Evolutionary conservation across 2,329 filamentous ascomycete genomes (phyloP).

Genomic region (Fusarium sp.): DNA sequence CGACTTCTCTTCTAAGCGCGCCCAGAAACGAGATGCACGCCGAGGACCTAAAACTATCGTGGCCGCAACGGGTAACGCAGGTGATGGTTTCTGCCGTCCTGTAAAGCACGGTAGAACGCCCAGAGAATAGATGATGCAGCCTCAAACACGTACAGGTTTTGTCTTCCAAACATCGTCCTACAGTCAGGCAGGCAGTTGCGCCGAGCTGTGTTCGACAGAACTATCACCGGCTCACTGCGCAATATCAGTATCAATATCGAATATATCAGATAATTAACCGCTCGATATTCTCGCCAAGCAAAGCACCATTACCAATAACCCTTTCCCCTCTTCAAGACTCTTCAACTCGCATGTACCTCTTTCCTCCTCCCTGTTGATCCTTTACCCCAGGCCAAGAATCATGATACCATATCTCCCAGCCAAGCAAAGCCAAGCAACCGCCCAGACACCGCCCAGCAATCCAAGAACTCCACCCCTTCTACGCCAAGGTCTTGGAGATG

Average conservation of each 20-base stretch:
- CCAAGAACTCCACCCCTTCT: constrained; percentile 17
- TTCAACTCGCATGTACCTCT: background rate
- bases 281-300: background rate
- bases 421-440: constrained; percentile 29
- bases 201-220: background rate
- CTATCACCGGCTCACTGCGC: background rate
- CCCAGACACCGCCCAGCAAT: constrained; percentile 31
- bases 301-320: background rate
- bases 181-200: background rate
- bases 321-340: background rate
- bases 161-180: background rate
- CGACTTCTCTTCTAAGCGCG: background rate
- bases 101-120: constrained; percentile 6
- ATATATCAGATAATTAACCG: background rate
- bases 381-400: constrained; percentile 25
- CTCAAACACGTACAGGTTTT: constrained; percentile 11
- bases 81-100: background rate
- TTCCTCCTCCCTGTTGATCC: background rate
- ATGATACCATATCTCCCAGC: constrained; percentile 10
- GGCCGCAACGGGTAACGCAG: constrained; percentile 5
- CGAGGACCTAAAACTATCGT: constrained; percentile 15
- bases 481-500: constrained; percentile 46
- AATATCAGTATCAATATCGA: background rate
- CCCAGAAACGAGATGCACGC: constrained; percentile 1
- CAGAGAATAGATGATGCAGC: constrained; percentile 18